Evolutionary conservation across 2,329 filamentous ascomycete species (phyloP).

Genomic region (Thermomyces lanuginosus): DNA sequence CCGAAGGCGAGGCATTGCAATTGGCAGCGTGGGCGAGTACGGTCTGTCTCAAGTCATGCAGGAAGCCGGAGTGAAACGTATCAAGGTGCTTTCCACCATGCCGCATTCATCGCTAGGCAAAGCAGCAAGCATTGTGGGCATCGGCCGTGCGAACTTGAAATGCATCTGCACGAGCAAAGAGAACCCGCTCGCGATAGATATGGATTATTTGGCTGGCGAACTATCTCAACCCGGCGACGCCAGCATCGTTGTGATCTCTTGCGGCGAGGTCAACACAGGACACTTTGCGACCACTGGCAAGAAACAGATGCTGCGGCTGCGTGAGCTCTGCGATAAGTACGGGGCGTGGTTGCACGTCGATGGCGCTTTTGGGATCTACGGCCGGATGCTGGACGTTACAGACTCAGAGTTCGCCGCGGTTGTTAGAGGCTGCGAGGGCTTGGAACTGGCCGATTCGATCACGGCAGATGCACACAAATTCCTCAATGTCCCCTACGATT

Average conservation of each 20-base stretch:
- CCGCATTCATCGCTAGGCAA: slow-evolving; percentile 75
- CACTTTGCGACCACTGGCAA: slow-evolving; percentile 49
- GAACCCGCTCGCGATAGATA: slow-evolving; percentile 53
- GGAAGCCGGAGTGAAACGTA: slow-evolving; percentile 44
- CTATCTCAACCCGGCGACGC: slow-evolving; percentile 39
- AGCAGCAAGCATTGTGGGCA: slow-evolving; percentile 63
- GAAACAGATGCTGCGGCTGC: slow-evolving; percentile 45
- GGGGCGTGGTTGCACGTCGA: slow-evolving; percentile 81
- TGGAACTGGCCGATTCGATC: slow-evolving; percentile 77
- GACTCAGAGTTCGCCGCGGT: slow-evolving; percentile 38
- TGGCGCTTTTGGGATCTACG: slow-evolving; percentile 77
- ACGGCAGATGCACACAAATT: slow-evolving; percentile 78
- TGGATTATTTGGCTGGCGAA: slow-evolving; percentile 46
- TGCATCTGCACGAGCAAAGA: slow-evolving; percentile 30
- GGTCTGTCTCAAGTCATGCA: slow-evolving; percentile 54
- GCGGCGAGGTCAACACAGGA: slow-evolving; percentile 82
- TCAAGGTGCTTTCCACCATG: slow-evolving; percentile 66
- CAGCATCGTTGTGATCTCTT: slow-evolving; percentile 67
- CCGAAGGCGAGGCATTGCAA: slow-evolving; percentile 14
- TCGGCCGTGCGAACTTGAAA: slow-evolving; percentile 54
- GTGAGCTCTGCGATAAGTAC: slow-evolving; percentile 54
- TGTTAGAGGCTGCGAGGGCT: slow-evolving; percentile 39
- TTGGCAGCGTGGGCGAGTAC: slow-evolving; percentile 45
- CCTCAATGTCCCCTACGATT: slow-evolving; percentile 91
- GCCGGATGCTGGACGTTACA: slow-evolving; percentile 43